Percentiles rank a stretch among this genome's conserved stretches.
Evolutionary conservation across 768 basidiomycete species (phyloP).

Genomic region (Galerina sulciceps): DNA sequence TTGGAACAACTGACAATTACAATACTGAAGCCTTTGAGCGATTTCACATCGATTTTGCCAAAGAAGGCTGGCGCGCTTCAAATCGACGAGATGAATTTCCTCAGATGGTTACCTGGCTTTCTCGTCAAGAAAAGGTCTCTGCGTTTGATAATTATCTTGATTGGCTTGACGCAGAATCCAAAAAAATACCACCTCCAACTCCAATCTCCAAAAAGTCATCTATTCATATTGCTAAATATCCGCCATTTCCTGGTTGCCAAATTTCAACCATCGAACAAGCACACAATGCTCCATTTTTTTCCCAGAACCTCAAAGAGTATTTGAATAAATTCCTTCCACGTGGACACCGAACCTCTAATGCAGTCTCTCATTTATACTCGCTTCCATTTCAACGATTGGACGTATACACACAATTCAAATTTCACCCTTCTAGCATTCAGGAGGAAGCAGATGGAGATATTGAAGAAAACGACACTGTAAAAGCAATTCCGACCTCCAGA

Average conservation of each 20-base stretch:
- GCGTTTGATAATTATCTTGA: not conserved
- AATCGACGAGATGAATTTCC: slow-evolving; percentile 30
- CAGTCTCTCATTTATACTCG: not conserved
- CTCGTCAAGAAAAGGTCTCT: slow-evolving; percentile 35
- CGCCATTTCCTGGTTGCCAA: slow-evolving; percentile 14
- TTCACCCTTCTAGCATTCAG: slow-evolving; percentile 18
- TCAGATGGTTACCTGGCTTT: slow-evolving; percentile 43
- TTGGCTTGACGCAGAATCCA: too few relatives aligned
- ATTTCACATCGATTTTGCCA: slow-evolving; percentile 43
- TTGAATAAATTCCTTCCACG: slow-evolving; percentile 26
- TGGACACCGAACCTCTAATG: not conserved
- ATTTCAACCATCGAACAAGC: slow-evolving; percentile 5
- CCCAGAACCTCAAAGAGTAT: slow-evolving; percentile 22
- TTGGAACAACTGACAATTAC: slow-evolving; percentile 34
- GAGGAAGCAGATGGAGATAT: slow-evolving; percentile 14
- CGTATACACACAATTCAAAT: slow-evolving; percentile 23
- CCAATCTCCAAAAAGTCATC: not conserved
- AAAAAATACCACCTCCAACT: not conserved
- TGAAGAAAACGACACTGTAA: slow-evolving; percentile 18
- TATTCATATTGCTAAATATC: slow-evolving; percentile 10
- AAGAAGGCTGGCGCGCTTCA: slow-evolving; percentile 28
- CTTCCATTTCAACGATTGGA: slow-evolving; percentile 22
- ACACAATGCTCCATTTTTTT: slow-evolving; percentile 24
- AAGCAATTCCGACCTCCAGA: slow-evolving; percentile 14
- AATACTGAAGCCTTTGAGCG: slow-evolving; percentile 35